Evolutionary conservation across 257 asterid species (phyloP).

Genomic region (Solanum megistacrolobum): DNA sequence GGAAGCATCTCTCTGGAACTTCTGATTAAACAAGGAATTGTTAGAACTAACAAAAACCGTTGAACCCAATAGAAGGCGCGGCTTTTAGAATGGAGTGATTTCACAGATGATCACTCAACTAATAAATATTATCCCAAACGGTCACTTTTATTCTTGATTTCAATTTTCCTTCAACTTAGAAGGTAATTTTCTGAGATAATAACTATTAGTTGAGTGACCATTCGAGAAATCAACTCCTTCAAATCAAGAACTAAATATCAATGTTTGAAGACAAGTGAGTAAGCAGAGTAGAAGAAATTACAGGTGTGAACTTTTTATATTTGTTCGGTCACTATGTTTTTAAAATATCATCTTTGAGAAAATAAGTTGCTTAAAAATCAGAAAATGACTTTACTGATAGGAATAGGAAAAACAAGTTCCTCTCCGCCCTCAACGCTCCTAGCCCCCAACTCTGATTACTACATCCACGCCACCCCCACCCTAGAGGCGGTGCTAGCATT

Average conservation of each 20-base stretch:
- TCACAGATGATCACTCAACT: background rate
- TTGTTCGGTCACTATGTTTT: background rate
- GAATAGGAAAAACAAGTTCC: background rate
- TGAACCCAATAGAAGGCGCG: background rate
- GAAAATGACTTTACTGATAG: background rate
- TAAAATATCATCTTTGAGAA: background rate
- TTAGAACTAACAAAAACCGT: background rate
- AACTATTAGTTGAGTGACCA: background rate
- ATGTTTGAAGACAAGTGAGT: background rate
- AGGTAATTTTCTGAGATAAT: background rate
- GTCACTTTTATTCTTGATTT: background rate
- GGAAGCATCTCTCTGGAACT: slow-evolving; percentile 49
- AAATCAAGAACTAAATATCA: background rate
- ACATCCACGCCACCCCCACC: background rate
- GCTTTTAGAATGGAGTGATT: background rate
- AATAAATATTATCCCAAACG: background rate
- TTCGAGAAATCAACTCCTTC: background rate
- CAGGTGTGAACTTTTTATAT: background rate
- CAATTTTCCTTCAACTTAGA: background rate
- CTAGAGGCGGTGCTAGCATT: background rate
- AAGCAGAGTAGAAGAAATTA: background rate
- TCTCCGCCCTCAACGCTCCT: background rate
- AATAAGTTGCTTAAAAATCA: background rate
- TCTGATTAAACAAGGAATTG: slow-evolving; percentile 6
- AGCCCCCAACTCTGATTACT: background rate